phyloP scores from a whole-genome alignment of 2,329 filamentous ascomycete genomes.

The Didymosphaeria variabile region DNA sequence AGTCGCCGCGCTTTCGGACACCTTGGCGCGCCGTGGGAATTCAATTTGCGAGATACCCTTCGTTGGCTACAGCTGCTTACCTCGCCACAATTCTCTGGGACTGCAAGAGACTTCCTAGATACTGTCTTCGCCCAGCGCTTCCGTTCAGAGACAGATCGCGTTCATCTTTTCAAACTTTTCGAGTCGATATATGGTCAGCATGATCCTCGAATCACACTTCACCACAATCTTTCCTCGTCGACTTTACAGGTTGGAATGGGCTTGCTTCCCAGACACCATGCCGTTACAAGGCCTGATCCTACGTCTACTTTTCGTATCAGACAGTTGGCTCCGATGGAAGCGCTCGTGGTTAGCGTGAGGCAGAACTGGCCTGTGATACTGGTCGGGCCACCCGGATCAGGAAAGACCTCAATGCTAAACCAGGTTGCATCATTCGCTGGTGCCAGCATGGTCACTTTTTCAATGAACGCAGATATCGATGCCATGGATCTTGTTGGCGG shows the following conservation, averaged over 20 bases:
- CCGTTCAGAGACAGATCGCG: slow-evolving; percentile 73
- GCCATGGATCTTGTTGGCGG: slow-evolving; percentile 97
- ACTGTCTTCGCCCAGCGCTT: slow-evolving; percentile 90
- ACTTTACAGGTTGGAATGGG: slow-evolving; percentile 84
- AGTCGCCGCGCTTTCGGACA: slow-evolving; percentile 63
- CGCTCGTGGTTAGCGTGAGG: slow-evolving; percentile 84
- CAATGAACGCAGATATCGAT: slow-evolving; percentile 94
- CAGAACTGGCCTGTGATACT: slow-evolving; percentile 89
- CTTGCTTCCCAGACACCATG: slow-evolving; percentile 68
- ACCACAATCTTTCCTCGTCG: slow-evolving; percentile 73
- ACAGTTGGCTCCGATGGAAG: slow-evolving; percentile 79
- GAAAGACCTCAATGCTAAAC: slow-evolving; percentile 83
- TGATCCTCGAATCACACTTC: slow-evolving; percentile 57
- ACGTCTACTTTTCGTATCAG: slow-evolving; percentile 44
- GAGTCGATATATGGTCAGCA: slow-evolving; percentile 66
- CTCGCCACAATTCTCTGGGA: slow-evolving; percentile 65
- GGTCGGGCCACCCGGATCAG: slow-evolving; percentile 83
- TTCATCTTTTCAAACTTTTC: slow-evolving; percentile 73
- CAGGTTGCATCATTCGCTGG: slow-evolving; percentile 83
- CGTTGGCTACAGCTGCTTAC: slow-evolving; percentile 83
- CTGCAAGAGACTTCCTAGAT: slow-evolving; percentile 77
- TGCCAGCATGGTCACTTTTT: slow-evolving; percentile 79
- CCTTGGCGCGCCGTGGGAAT: slow-evolving; percentile 86
- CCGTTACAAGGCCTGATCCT: slow-evolving; percentile 35
- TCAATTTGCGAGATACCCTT: slow-evolving; percentile 89